Percentiles rank a stretch among this genome's conserved stretches.
These are phyloP conservation scores for Trichosporon sp. DNA, from an alignment of 1,284 basidiomycete genomes.

Conservation along the genomic window DNA sequence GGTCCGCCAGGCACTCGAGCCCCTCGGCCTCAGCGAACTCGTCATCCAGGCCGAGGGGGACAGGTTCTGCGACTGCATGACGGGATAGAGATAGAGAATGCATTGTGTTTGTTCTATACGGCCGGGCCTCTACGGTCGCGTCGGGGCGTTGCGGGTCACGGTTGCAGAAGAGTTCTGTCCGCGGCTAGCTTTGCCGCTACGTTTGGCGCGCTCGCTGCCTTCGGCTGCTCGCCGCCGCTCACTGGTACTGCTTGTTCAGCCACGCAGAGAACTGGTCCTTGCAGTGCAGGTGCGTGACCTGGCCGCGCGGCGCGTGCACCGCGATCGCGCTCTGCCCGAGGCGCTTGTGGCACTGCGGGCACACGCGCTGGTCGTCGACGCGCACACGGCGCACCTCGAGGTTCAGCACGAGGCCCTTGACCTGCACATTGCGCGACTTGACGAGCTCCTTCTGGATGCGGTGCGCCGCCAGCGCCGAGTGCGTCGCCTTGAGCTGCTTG, in stretches of 20 bases:
- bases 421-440: conserved; percentile 57
- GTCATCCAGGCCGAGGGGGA: conserved; percentile 70
- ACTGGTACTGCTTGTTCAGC: conserved; percentile 22
- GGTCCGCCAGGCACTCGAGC: conserved; percentile 19
- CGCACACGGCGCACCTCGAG: conserved; percentile 79
- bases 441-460: conserved; percentile 16
- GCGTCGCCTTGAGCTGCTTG: conserved; percentile 55
- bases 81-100: conserved; percentile 37
- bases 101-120: not conserved
- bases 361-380: conserved; percentile 87
- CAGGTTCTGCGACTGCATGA: conserved; percentile 55
- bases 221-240: not conserved
- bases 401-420: conserved; percentile 65
- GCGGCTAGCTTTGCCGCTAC: no score
- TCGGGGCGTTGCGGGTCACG: no score
- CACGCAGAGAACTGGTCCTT: conserved; percentile 66
- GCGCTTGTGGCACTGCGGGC: conserved; percentile 91
- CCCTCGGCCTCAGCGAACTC: conserved; percentile 72
- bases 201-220: not conserved
- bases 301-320: conserved; percentile 81
- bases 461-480: conserved; percentile 13
- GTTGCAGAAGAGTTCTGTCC: no score
- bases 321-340: conserved; percentile 92
- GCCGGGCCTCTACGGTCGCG: no score
- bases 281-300: conserved; percentile 91